Percentiles rank a stretch among this genome's conserved stretches.
phyloP scores from a whole-genome alignment of 768 basidiomycete species.

The Panus rudis region DNA sequence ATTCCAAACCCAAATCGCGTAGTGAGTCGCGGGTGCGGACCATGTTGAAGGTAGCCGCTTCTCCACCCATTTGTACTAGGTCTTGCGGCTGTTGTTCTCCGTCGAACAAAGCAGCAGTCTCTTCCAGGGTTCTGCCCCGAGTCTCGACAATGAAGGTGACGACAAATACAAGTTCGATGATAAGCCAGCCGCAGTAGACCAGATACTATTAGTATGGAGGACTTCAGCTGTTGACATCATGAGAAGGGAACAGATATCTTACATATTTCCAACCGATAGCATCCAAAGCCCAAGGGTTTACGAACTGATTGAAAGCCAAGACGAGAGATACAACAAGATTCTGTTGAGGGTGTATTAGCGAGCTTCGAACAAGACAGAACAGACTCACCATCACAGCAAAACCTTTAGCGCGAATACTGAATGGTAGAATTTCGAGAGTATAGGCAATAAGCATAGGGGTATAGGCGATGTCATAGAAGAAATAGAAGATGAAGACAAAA shows the following conservation, averaged over 20 bases:
- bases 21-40: background rate
- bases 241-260: constrained; percentile 8
- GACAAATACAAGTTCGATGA: constrained; percentile 54
- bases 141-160: constrained; percentile 53
- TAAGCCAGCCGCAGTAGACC: constrained; percentile 58
- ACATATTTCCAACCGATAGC: constrained; percentile 37
- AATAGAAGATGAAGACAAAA: constrained; percentile 54
- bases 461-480: constrained; percentile 64
- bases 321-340: constrained; percentile 58
- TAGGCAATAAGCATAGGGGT: constrained; percentile 62
- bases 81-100: constrained; percentile 40
- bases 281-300: constrained; percentile 69
- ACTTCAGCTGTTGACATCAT: constrained; percentile 8
- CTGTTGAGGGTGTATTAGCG: constrained; percentile 25
- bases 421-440: constrained; percentile 75
- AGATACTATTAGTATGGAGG: constrained; percentile 33
- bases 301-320: constrained; percentile 72
- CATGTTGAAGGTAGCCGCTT: constrained; percentile 37
- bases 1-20: too few relatives aligned
- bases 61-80: constrained; percentile 39
- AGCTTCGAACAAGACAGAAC: background rate
- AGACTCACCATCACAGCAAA: constrained; percentile 62
- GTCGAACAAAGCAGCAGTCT: constrained; percentile 68
- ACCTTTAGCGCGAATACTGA: constrained; percentile 72
- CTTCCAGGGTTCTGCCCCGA: constrained; percentile 58